phyloP scores from a whole-genome alignment of 148 eudicot genomes.

The Tetragonia tetragonoides region DNA sequence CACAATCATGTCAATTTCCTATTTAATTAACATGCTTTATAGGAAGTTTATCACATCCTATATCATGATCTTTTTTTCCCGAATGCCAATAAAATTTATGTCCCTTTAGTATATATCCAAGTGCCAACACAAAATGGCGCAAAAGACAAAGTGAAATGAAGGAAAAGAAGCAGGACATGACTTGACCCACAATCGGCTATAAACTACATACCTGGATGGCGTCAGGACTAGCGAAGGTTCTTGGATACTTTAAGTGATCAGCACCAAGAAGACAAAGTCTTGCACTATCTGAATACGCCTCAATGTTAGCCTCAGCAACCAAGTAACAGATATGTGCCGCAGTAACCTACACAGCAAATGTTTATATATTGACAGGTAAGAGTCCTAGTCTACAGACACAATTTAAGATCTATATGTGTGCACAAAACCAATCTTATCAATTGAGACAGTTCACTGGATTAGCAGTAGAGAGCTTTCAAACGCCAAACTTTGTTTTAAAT shows the following conservation, averaged over 20 bases:
- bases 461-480: neutral
- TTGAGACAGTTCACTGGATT: neutral
- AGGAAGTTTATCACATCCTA: neutral
- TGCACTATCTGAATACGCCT: constrained; percentile 75
- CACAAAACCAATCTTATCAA: neutral
- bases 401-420: neutral
- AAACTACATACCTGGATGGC: constrained; percentile 76
- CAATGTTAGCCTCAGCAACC: constrained; percentile 81
- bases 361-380: neutral
- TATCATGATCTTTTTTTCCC: neutral
- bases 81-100: neutral
- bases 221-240: constrained; percentile 80
- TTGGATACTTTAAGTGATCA: constrained; percentile 77
- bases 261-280: constrained; percentile 91
- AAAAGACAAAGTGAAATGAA: neutral
- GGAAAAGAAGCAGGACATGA: neutral
- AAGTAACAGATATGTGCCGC: constrained; percentile 92
- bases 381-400: neutral
- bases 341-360: constrained; percentile 40
- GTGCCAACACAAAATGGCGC: neutral
- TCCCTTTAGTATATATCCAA: neutral
- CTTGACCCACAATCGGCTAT: neutral
- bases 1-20: neutral
- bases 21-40: neutral
- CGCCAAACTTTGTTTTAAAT: neutral